phyloP scores from a whole-genome alignment of 345 rosid genomes.

The Jatropha curcas region DNA sequence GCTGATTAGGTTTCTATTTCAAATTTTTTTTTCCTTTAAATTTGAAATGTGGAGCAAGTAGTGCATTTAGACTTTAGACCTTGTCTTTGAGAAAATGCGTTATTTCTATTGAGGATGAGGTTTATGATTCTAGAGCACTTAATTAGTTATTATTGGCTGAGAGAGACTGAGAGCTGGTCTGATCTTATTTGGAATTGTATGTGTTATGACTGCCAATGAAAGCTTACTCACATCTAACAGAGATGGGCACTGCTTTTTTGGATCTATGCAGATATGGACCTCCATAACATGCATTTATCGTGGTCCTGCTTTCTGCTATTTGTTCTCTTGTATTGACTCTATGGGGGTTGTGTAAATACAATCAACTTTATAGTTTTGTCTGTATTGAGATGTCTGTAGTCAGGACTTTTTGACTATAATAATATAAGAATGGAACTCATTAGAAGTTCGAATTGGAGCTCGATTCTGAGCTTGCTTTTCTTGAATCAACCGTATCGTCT shows the following conservation, averaged over 20 bases:
- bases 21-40: background rate
- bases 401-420: background rate
- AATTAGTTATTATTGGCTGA: background rate
- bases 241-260: background rate
- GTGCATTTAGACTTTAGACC: background rate
- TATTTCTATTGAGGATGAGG: background rate
- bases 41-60: background rate
- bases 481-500: background rate
- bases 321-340: background rate
- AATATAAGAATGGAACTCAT: background rate
- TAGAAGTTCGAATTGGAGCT: background rate
- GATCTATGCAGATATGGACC: constrained; percentile 8
- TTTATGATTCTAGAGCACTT: background rate
- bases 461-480: background rate
- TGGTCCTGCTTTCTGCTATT: constrained; percentile 6
- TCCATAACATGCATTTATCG: background rate
- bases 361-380: background rate
- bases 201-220: constrained; percentile 1
- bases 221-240: constrained; percentile 7
- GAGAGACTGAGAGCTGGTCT: background rate
- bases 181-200: background rate
- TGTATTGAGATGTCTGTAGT: background rate
- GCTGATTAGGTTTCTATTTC: background rate
- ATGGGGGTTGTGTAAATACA: background rate
- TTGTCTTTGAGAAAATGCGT: background rate